Evolutionary conservation across 495 filamentous ascomycete species (phyloP).

Genomic region (Penicillium cosmopolitanum): DNA sequence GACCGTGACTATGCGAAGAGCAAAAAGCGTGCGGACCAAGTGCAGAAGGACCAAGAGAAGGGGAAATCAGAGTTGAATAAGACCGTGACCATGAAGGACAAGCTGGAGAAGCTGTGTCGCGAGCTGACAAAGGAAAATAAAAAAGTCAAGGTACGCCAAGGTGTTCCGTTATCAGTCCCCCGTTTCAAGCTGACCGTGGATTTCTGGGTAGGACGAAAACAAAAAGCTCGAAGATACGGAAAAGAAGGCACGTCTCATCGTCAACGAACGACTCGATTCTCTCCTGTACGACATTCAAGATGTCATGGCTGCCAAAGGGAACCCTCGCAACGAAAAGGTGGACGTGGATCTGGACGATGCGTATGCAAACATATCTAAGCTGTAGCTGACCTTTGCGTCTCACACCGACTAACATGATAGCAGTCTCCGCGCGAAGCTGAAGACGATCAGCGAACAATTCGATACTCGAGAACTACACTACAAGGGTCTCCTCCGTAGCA

Average conservation of each 20-base stretch:
- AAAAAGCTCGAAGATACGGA: constrained; percentile 83
- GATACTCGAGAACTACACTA: constrained; percentile 93
- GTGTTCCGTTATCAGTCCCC: neutral
- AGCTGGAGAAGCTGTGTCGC: constrained; percentile 90
- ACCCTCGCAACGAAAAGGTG: constrained; percentile 69
- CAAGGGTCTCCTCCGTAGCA: constrained; percentile 83
- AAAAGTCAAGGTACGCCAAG: constrained; percentile 77
- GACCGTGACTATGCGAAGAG: constrained; percentile 93
- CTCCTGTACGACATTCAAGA: constrained; percentile 80
- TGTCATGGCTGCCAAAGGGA: constrained; percentile 76
- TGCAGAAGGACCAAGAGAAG: constrained; percentile 96
- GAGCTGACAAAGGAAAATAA: constrained; percentile 96
- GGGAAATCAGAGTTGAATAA: constrained; percentile 51
- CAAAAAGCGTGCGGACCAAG: constrained; percentile 90
- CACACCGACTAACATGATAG: neutral
- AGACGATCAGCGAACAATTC: constrained; percentile 92
- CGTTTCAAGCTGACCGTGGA: constrained; percentile 5
- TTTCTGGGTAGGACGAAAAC: constrained; percentile 76
- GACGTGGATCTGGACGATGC: constrained; percentile 85
- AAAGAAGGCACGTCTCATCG: constrained; percentile 75
- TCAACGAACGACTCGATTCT: constrained; percentile 79
- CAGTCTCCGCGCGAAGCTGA: constrained; percentile 88
- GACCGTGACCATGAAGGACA: constrained; percentile 84
- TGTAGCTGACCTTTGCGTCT: neutral
- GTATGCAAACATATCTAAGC: constrained; percentile 52